phyloP scores from a whole-genome alignment of 108 stramenopile genomes.

The Thalassiosira profunda region DNA sequence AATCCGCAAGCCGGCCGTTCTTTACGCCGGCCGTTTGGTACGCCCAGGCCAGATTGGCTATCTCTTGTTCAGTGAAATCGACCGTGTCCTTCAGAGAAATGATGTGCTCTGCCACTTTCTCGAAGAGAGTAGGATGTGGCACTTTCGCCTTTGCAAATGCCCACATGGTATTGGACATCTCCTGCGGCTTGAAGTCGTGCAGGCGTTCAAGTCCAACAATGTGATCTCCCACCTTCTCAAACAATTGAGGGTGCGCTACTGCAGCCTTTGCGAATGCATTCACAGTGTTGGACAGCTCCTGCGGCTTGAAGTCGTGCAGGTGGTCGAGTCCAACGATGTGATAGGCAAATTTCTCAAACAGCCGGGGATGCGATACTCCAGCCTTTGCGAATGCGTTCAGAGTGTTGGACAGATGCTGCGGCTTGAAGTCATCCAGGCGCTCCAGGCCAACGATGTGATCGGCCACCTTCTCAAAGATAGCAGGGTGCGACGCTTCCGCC shows the following conservation, averaged over 20 bases:
- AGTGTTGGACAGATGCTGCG: conserved; percentile 67
- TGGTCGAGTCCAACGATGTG: conserved; percentile 82
- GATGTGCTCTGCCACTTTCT: conserved; percentile 67
- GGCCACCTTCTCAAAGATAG: no score
- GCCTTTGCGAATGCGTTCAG: conserved; percentile 81
- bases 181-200: conserved; percentile 74
- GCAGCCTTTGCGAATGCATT: conserved; percentile 86
- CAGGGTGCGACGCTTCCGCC: no score
- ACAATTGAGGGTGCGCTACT: no score
- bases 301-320: conserved; percentile 60
- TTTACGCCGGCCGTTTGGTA: no score
- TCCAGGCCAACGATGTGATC: no score
- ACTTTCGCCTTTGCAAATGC: conserved; percentile 82
- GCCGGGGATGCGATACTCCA: conserved; percentile 75
- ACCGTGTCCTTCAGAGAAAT: no score
- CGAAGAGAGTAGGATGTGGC: conserved; percentile 77
- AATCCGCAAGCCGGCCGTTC: no score
- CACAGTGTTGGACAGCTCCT: conserved; percentile 80
- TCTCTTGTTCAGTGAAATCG: no score
- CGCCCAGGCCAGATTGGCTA: no score
- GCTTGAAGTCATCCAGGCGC: conserved; percentile 60
- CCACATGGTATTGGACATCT: conserved; percentile 78
- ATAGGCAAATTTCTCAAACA: conserved; percentile 73
- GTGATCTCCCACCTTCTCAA: conserved; percentile 34
- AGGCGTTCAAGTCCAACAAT: conserved; percentile 47